A percentile compares a stretch with the other conserved stretches of the same genome.
Evolutionary conservation across 169 alveolate genomes (phyloP).

Genomic region (Plasmodium knowlesi): DNA sequence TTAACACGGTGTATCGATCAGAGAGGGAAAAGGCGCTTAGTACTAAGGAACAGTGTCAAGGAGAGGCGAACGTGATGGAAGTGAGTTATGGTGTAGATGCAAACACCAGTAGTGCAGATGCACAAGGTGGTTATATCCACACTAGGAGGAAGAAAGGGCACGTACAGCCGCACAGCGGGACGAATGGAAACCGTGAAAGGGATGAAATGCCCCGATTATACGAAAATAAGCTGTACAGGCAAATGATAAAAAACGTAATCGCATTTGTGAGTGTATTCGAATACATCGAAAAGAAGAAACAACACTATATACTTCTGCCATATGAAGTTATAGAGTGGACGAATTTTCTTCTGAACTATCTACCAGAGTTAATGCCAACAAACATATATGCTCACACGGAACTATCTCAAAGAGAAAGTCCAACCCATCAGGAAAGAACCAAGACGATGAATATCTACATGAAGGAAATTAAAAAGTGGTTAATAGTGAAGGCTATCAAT

Average conservation of each 20-base stretch:
- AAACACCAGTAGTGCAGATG: neutral
- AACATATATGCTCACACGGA: conserved; percentile 66
- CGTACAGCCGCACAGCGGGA: neutral
- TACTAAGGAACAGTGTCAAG: neutral
- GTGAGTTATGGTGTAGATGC: neutral
- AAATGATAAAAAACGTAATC: conserved; percentile 72
- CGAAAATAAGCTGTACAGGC: conserved; percentile 62
- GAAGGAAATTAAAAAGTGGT: conserved; percentile 65
- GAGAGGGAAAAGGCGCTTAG: conserved; percentile 14
- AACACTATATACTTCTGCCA: conserved; percentile 88
- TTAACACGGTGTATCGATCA: conserved; percentile 24
- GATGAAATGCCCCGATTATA: conserved; percentile 17
- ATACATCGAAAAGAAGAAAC: conserved; percentile 37
- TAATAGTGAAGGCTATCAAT: conserved; percentile 53
- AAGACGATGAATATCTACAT: conserved; percentile 46
- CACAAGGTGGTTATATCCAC: neutral
- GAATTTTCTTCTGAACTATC: conserved; percentile 76
- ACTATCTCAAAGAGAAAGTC: conserved; percentile 28
- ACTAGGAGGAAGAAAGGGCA: neutral
- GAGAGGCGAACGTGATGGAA: neutral
- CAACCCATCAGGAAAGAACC: conserved; percentile 70
- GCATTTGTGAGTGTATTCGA: conserved; percentile 81
- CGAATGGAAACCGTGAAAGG: neutral
- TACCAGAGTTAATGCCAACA: conserved; percentile 79
- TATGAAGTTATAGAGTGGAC: conserved; percentile 87